Conservation (phyloP, 1,139 yeast genomes). For the Candida sanyaensis region DNA sequence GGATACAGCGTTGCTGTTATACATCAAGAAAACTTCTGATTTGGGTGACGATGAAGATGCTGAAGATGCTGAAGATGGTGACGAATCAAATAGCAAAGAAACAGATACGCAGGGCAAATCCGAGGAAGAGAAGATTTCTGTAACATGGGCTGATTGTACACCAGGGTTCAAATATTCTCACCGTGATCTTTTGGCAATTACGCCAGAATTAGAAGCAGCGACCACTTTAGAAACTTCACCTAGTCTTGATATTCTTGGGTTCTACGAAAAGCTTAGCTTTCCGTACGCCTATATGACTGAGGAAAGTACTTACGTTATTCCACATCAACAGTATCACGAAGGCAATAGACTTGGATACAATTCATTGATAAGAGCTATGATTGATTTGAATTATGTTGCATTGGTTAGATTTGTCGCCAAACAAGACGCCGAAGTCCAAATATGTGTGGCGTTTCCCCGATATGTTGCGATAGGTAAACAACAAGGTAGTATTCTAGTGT, state of each 20-base stretch:
- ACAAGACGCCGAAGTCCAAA: conserved; percentile 47
- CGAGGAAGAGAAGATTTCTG: neutral
- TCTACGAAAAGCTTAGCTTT: conserved; percentile 44
- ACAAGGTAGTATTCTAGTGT: conserved; percentile 30
- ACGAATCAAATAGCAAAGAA: no score
- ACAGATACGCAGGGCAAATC: no score
- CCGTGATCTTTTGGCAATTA: conserved; percentile 35
- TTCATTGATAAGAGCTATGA: conserved; percentile 57
- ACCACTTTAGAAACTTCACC: conserved; percentile 45
- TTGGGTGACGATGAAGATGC: conserved; percentile 16
- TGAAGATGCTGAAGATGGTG: conserved; percentile 17
- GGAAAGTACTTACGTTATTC: conserved; percentile 60
- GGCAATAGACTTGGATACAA: conserved; percentile 49
- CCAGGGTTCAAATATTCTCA: conserved; percentile 70
- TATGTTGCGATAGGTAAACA: conserved; percentile 14
- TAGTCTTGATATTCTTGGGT: conserved; percentile 67
- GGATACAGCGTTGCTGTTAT: conserved; percentile 25
- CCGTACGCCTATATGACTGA: conserved; percentile 63
- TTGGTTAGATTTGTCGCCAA: conserved; percentile 64
- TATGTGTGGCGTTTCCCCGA: conserved; percentile 62
- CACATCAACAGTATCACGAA: conserved; percentile 32
- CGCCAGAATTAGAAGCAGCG: conserved; percentile 44
- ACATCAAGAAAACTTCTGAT: conserved; percentile 16
- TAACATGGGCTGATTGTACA: conserved; percentile 5
- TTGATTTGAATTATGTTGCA: conserved; percentile 50